Conservation (phyloP, 2,329 filamentous ascomycete genomes). For the Hymenoscyphus scutula region DNA sequence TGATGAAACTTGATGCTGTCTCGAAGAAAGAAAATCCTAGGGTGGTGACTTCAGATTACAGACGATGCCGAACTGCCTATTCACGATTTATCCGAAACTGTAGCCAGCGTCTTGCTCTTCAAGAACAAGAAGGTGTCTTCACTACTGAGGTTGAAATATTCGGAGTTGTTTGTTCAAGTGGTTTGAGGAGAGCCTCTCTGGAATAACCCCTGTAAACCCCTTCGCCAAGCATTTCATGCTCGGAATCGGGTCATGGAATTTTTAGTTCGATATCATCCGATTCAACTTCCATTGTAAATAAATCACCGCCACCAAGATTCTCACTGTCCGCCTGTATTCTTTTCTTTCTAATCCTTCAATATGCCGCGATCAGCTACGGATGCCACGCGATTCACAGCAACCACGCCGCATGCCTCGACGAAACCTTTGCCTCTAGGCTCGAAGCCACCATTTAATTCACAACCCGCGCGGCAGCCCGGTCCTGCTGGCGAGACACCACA, state of each 20-base stretch:
- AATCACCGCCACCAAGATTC: constrained; percentile 1
- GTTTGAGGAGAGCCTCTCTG: no score
- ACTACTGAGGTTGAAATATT: not conserved
- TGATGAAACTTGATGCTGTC: not conserved
- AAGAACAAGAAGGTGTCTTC: no score
- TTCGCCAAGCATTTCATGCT: constrained; percentile 10
- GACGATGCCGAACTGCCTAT: no score
- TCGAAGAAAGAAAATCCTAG: no score
- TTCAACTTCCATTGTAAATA: constrained; percentile 24
- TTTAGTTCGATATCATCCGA: not conserved
- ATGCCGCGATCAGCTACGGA: constrained; percentile 70
- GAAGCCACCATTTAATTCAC: constrained; percentile 17
- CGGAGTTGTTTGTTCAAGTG: not conserved
- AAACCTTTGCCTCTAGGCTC: constrained; percentile 46
- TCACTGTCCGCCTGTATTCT: not conserved
- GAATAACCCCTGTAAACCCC: constrained; percentile 9
- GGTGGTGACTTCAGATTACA: not conserved
- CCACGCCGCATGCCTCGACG: constrained; percentile 66
- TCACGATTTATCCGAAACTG: not conserved
- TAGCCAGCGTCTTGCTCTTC: not conserved
- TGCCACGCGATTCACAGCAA: constrained; percentile 75
- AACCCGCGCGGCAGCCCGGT: constrained; percentile 20
- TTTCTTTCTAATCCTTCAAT: constrained; percentile 8
- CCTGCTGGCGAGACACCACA: constrained; percentile 37
- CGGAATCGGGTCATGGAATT: constrained; percentile 11